Evolutionary conservation across 2,329 filamentous ascomycete genomes (phyloP), one percentile per base, ranked within the genome.

Genomic region (Magnaporthiopsis incrustans): DNA sequence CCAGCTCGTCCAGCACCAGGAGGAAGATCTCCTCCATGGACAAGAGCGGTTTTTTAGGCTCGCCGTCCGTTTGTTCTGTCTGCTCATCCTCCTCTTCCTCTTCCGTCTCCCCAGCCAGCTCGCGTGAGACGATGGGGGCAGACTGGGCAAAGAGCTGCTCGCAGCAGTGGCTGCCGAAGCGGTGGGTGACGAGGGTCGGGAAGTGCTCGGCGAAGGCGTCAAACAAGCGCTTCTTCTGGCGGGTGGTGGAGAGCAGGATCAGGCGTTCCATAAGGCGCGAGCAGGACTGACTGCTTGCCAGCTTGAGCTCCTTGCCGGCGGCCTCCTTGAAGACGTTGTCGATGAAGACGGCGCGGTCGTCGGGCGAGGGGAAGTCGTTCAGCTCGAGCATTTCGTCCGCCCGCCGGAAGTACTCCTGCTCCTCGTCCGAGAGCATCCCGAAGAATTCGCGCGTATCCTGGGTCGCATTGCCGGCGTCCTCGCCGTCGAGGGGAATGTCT

Each of bases 151-250:
- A 98, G 38, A 99, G 82, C 32, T 91, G 91, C 78, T 99, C 95
- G 74, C 93, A 97, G 77, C 94, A 98, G 79, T 99, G 95, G 66
- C 93, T 96, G 6, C 95, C 95, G 72, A 99, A 99, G 25, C 95
- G 89, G 77, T 99, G 95, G 74, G 96, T 93, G 62, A 97, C 88
- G 33, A 99, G 84, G 70, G 93, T 89, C 65, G 94, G 80, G 76
- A 98, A 96, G 76, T 98, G 91, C 44, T 89, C 88, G 26, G 82
- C 87, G 74, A 98, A 97, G 59, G 90, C 91, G 68, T 86, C 85
- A 74, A 98, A 98, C 26, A 99, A 78, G 60, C 83, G 83, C 81
- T 96, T 97, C 75, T 97, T 88, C 77, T 98, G 95, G 25, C 80
- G 78, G 38, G 89, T 82, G 44, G 85, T 89, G 33, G 92, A 94